Conservation (phyloP, 139 green algal genomes). For the Mychonastes homosphaera region DNA sequence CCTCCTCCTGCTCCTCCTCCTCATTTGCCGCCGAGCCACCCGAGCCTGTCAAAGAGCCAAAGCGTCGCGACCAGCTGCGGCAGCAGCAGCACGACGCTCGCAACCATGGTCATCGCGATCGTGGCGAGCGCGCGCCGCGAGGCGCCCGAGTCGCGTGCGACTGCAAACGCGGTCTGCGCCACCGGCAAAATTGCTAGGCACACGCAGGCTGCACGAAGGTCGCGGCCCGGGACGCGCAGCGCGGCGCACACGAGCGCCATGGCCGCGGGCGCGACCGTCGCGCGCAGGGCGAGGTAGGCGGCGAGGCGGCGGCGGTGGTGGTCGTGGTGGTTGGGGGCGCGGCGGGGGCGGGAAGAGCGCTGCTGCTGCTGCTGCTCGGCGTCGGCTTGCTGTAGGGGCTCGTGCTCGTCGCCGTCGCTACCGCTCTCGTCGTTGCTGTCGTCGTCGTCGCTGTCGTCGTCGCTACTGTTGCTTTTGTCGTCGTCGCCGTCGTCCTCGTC, state of each 20-base stretch:
- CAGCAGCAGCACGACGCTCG: conserved; percentile 17
- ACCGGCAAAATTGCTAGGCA: conserved; percentile 31
- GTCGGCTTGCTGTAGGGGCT: too few relatives aligned
- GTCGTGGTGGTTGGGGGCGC: neutral
- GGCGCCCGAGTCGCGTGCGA: conserved; percentile 5
- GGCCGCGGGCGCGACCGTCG: conserved; percentile 18
- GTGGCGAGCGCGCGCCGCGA: too few relatives aligned
- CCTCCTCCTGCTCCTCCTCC: too few relatives aligned
- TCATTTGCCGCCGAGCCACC: too few relatives aligned
- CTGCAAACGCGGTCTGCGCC: conserved; percentile 34
- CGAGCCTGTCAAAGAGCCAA: conserved; percentile 1
- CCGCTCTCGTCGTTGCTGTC: neutral
- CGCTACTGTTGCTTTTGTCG: conserved; percentile 3
- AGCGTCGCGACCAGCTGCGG: conserved; percentile 19
- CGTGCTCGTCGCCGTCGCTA: too few relatives aligned
- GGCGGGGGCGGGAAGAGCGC: neutral
- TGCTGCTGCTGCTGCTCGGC: neutral
- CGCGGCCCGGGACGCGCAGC: conserved; percentile 18
- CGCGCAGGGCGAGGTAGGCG: conserved; percentile 13
- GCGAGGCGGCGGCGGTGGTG: neutral
- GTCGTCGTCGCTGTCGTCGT: neutral
- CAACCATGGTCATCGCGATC: conserved; percentile 13
- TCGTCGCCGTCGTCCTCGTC: conserved; percentile 1
- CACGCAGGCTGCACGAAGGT: conserved; percentile 14
- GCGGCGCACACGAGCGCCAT: conserved; percentile 24